Base-by-base conservation (phyloP, 805 yeast genomes). In the Saccharomycopsis olivae region DNA sequence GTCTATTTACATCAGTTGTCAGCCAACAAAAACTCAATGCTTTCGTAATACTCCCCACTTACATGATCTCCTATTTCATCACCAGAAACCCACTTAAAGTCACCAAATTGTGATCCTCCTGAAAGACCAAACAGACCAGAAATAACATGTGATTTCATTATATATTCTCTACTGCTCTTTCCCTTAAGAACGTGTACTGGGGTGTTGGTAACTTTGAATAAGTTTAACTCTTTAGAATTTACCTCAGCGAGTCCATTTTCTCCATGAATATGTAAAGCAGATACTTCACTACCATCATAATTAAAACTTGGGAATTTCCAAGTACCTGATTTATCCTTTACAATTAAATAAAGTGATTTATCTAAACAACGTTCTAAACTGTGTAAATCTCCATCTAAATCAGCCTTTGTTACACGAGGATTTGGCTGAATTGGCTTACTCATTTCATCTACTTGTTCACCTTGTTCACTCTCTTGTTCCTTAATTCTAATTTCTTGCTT, bases 191-290 rank as follows among this genome's bases (percentile, higher is more conserved):
- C 75, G 33, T 78, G 87, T 31, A 88, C 79, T 30, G 98, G 97
- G 4, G 81, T 81, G 41, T 73, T 75, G 18, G 97, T 86, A n/a
- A 92, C 95, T 16, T 82, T 74, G 84, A 94, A 89, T 33, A 86
- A 80, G 60, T 86, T 82, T 56, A 92, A 72, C 40, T 68, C 58
- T 9, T 67, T 72, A 24, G 95, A 95, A 15, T 95, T 95, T 16
- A 82, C 52, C 17, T 59, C 51, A 55, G 75, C 69, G 41, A 92
- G 61, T 0, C 94, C 94, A 35, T 69, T 61, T 57, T 83, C 85
- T 2, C 95, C 95, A 28, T 76, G 69, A 41, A 60, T 61, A 56
- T 84, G 87, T 48, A 92, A 69, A 13, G 84, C 71, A 34, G 65
- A 60, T 3, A 63, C 59, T 20, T 62, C 64, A n/a, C 55, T 56